phyloP scores from a whole-genome alignment of 179 eudicot species.

The Carnegiea gigantea region DNA sequence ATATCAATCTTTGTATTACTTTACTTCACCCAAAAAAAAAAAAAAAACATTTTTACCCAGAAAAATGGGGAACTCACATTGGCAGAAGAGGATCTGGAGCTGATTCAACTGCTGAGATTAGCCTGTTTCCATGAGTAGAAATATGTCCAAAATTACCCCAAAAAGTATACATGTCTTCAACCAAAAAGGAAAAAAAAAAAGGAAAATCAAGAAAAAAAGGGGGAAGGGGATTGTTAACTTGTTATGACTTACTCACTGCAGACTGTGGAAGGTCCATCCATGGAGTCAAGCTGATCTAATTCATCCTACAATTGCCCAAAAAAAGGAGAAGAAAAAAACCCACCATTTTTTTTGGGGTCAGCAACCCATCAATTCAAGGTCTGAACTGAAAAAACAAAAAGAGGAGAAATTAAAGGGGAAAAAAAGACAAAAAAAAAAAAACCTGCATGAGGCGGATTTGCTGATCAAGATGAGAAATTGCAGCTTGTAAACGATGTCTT shows the following conservation, averaged over 20 bases:
- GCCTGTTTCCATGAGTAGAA: constrained; percentile 24
- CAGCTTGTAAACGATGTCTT: constrained; percentile 48
- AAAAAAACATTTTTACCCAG: background rate
- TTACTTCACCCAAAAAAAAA: background rate
- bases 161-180: background rate
- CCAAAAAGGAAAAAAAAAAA: background rate
- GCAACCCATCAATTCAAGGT: background rate
- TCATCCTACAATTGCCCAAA: constrained; percentile 34
- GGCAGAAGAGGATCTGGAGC: constrained; percentile 53
- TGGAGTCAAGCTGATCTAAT: constrained; percentile 44
- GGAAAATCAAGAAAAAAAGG: background rate
- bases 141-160: background rate
- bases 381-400: background rate
- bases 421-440: background rate
- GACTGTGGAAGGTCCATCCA: constrained; percentile 47
- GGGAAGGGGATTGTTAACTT: background rate
- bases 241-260: constrained; percentile 40
- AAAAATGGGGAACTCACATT: constrained; percentile 29
- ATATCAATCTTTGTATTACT: background rate
- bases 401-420: too few relatives aligned
- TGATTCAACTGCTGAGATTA: constrained; percentile 47
- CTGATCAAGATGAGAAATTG: constrained; percentile 41
- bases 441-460: constrained; percentile 47
- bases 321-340: background rate
- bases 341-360: too few relatives aligned